phyloP scores from a whole-genome alignment of 352 stramenopile species.

The Thraustotheca clavata region DNA sequence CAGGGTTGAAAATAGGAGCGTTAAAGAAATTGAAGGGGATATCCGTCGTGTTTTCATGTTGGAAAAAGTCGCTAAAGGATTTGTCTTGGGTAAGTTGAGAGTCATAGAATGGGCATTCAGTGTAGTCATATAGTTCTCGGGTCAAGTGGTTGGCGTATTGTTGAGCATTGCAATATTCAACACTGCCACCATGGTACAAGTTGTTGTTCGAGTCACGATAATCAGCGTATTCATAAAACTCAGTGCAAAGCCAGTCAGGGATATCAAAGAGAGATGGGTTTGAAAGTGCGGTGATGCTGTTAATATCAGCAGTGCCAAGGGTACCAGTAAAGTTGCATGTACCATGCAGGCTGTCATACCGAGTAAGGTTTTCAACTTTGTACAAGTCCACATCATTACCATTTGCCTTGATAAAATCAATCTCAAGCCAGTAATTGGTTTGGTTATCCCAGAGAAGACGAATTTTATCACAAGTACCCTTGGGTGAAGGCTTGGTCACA shows the following conservation, averaged over 20 bases:
- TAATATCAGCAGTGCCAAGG: not conserved
- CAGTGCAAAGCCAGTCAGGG: not conserved
- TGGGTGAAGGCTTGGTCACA: not conserved
- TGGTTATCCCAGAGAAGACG: not conserved
- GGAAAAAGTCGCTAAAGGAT: not conserved
- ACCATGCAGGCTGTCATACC: not conserved
- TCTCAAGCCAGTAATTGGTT: not conserved
- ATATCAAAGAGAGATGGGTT: not conserved
- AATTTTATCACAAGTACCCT: not conserved
- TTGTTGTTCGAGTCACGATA: not conserved
- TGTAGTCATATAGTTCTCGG: not conserved
- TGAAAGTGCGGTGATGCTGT: not conserved
- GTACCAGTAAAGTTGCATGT: not conserved
- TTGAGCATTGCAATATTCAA: conserved; percentile 9
- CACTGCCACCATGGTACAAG: not conserved
- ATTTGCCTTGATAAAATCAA: not conserved
- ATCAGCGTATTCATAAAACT: not conserved
- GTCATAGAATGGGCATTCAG: not conserved
- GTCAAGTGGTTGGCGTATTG: conserved; percentile 17
- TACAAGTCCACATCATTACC: not conserved
- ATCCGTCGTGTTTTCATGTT: not conserved
- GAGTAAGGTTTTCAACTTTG: not conserved
- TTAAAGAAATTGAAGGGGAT: not conserved
- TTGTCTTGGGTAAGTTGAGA: not conserved
- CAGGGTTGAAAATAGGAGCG: not conserved